These are phyloP conservation scores for Neofusicoccum ribis DNA, from an alignment of 2,329 filamentous ascomycete species.

Conservation along the genomic window DNA sequence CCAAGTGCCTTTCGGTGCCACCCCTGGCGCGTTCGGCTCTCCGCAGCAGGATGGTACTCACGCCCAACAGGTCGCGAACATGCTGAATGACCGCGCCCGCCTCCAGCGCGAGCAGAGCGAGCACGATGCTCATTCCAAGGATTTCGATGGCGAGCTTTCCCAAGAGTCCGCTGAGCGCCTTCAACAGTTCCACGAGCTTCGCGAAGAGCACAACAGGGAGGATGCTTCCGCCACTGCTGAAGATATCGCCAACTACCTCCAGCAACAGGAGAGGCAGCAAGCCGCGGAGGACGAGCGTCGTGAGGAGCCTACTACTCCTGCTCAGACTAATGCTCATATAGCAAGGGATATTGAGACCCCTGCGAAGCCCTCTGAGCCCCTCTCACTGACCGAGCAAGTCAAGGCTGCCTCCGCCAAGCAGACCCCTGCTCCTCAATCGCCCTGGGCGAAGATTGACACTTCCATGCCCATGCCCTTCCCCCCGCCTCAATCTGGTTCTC, in stretches of 20 bases:
- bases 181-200: constrained; percentile 78
- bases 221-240: constrained; percentile 16
- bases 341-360: constrained; percentile 19
- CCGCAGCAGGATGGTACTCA: constrained; percentile 52
- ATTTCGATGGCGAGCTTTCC: constrained; percentile 45
- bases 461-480: constrained; percentile 79
- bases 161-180: constrained; percentile 65
- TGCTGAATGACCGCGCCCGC: constrained; percentile 62
- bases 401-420: constrained; percentile 66
- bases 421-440: constrained; percentile 54
- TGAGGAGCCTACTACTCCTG: constrained; percentile 1
- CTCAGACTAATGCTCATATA: neutral
- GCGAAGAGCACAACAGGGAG: constrained; percentile 40
- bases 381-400: constrained; percentile 81
- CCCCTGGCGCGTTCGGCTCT: constrained; percentile 47
- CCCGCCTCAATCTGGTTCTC: constrained; percentile 73
- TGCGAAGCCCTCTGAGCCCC: constrained; percentile 46
- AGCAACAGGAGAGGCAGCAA: constrained; percentile 27
- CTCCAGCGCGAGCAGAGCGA: constrained; percentile 63
- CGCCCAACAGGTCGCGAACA: constrained; percentile 58
- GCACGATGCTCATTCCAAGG: constrained; percentile 49
- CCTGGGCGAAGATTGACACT: constrained; percentile 61
- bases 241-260: constrained; percentile 16
- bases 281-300: constrained; percentile 27
- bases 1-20: constrained; percentile 48